Evolutionary conservation across 106 monocot species (phyloP), one percentile per base, ranked within the genome.

Genomic region (Dioscorea dumetorum): DNA sequence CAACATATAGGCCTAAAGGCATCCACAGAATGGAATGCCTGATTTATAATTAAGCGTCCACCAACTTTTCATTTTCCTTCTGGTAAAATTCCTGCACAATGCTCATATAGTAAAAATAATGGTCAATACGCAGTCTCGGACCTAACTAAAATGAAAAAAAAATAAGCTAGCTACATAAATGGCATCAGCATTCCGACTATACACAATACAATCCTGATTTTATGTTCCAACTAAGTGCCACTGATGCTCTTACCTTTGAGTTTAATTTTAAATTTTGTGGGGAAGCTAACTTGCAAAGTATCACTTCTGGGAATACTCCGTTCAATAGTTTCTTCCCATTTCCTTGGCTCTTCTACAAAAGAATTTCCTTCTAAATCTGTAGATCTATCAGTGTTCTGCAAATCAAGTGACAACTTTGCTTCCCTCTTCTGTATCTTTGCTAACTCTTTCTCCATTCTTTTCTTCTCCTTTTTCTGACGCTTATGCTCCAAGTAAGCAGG

Each of bases 381-480:
- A 34, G 62, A 21, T 70, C 66, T 72, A 11, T 19, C 19, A 24
- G 49, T 22, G 49, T 24, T 64, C 17, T 64, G 66, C 49, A 49
- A 24, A 4, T 70, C 76, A n/a, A 48, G 35, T 0, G 49, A 33
- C 51, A 18, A 68, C 48, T 21, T 34, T 50, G 53, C 57, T 72
- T 67, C 80, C 22, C 60, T 53, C 11, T 52, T 72, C 20, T 77
- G 62, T 63, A 61, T 57, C 58, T 85, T 81, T 3, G 85, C 83
- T 50, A 73, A 6, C 68, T 81, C 83, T 72, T 93, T 99, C 70
- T 87, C 89, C 70, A 77, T 63, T 49, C 77, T 58, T 28, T 81
- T 93, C 73, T 81, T 93, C 67, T 90, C 93, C 73, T 93, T 99
- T 79, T 99, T 93, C 75, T 72, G 73, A 13, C 93, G 87, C 63